These are phyloP conservation scores for Xylaria acuta DNA, from an alignment of 495 filamentous ascomycete genomes.

Conservation along the genomic window DNA sequence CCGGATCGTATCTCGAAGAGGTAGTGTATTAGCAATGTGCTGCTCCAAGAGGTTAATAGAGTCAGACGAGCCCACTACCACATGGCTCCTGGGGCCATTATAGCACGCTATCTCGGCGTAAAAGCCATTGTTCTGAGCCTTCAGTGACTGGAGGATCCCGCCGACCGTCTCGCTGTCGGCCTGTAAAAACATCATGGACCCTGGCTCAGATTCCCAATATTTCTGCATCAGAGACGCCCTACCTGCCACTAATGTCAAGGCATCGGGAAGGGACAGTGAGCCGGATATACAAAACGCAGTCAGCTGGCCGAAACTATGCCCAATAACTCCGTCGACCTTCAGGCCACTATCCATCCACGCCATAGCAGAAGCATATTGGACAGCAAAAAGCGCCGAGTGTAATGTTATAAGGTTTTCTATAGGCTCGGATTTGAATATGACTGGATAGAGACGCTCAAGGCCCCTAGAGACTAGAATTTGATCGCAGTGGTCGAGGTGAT, in stretches of 20 bases:
- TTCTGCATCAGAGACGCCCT: conserved; percentile 54
- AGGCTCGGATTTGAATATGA: conserved; percentile 52
- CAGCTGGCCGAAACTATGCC: conserved; percentile 63
- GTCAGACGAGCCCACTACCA: conserved; percentile 38
- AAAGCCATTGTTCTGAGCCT: neutral
- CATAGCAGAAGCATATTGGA: conserved; percentile 58
- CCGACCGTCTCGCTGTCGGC: conserved; percentile 28
- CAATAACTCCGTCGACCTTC: conserved; percentile 46
- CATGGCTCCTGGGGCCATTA: conserved; percentile 43
- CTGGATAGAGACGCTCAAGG: conserved; percentile 50
- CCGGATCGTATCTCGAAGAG: conserved; percentile 23
- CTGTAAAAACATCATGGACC: conserved; percentile 55
- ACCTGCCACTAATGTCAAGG: conserved; percentile 48
- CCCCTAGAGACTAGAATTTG: conserved; percentile 36
- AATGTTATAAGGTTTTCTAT: conserved; percentile 50
- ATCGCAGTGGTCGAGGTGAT: conserved; percentile 50
- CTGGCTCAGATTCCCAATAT: conserved; percentile 55
- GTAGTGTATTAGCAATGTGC: conserved; percentile 10
- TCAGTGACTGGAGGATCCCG: conserved; percentile 21
- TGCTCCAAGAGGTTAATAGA: conserved; percentile 35
- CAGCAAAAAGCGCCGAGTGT: conserved; percentile 53
- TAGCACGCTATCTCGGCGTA: conserved; percentile 51
- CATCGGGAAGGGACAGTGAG: conserved; percentile 34
- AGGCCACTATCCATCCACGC: conserved; percentile 60
- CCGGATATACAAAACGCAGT: conserved; percentile 49